Evolutionary conservation across 2,329 filamentous ascomycete species (phyloP).

Genomic region (Penicillium sp.): DNA sequence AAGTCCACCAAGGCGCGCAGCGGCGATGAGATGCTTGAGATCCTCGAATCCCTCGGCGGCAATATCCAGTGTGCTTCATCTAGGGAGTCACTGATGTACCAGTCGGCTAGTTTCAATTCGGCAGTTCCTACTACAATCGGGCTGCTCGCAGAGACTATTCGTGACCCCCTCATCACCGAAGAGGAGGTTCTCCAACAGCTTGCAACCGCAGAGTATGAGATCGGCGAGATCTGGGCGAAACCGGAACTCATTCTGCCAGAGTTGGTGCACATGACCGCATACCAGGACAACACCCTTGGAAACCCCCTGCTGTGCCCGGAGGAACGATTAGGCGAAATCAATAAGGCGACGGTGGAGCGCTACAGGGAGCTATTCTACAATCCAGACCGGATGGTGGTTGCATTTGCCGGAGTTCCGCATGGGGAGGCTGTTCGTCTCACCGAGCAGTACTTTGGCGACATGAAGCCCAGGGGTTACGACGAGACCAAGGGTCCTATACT

Average conservation of each 20-base stretch:
- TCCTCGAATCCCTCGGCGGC: slow-evolving; percentile 81
- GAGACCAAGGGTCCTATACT: slow-evolving; percentile 48
- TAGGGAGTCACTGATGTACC: slow-evolving; percentile 96
- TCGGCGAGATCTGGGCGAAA: slow-evolving; percentile 96
- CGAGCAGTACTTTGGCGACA: slow-evolving; percentile 86
- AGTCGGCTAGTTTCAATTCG: slow-evolving; percentile 94
- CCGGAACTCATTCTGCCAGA: slow-evolving; percentile 94
- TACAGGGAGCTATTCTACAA: slow-evolving; percentile 82
- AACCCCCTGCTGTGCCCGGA: slow-evolving; percentile 89
- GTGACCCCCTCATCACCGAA: slow-evolving; percentile 77
- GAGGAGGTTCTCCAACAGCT: slow-evolving; percentile 84
- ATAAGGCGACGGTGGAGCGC: slow-evolving; percentile 66
- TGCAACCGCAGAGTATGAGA: slow-evolving; percentile 89
- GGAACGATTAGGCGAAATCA: slow-evolving; percentile 72
- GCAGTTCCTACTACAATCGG: slow-evolving; percentile 78
- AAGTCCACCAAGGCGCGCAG: slow-evolving; percentile 72
- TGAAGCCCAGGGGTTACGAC: slow-evolving; percentile 58
- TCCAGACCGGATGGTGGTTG: slow-evolving; percentile 88
- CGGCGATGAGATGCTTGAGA: slow-evolving; percentile 81
- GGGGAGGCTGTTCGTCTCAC: slow-evolving; percentile 72
- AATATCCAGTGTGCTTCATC: slow-evolving; percentile 97
- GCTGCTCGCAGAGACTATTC: slow-evolving; percentile 88
- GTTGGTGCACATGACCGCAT: slow-evolving; percentile 90
- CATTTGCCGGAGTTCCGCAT: slow-evolving; percentile 89
- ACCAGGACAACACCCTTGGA: slow-evolving; percentile 91